Base-by-base conservation (phyloP, 2,329 filamentous ascomycete species). In the Penicillium sp. region DNA sequence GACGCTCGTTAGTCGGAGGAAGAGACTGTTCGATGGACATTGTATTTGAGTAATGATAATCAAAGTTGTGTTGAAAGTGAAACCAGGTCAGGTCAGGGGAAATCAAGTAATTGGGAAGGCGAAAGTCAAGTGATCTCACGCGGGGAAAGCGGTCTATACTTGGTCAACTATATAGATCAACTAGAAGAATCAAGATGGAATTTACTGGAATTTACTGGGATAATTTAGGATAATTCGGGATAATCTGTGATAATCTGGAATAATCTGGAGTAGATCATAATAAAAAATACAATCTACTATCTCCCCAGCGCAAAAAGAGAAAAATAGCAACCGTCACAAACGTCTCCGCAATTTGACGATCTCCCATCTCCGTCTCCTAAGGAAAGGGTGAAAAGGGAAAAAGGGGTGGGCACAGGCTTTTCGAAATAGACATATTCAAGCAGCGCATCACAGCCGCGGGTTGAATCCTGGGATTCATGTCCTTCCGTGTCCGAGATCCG, bases 1-100 rank as follows among this genome's bases (percentile, higher is more conserved):
- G 77, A 41, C 79, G 79, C 60, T 80, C 77, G 61, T 79, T 77
- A 57, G 82, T 79, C 82, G 73, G 88, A 83, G 61, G 83, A 19
- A 54, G 78, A 14, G 80, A 81, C 62, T 84, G 77, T 69, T 88
- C 85, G 62, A 87, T 71, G 49, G 55, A 43, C 57, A 59, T 58
- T 46, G 38, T 43, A 53, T n/a, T 59, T 58, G 31, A 43, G 59
- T 59, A 53, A 54, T 55, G 38, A 37, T 53, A 44, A 10, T 50
- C 33, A 38, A 36, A 11, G 35, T 19, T 50, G 36, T 19, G 25
- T 19, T 25, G 36, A 33, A 50, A 33, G 41, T 19, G 19, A 26
- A 17, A 35, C 16, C 17, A n/a, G 42, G 22, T 22, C 22, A 31
- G 11, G 26, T 26, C 6, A 16, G 42, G 16, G n/a, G 25, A 41